A percentile compares a stretch with the other conserved stretches of the same genome.
These are phyloP conservation scores for Sisymbrium irio DNA, from an alignment of 345 rosid species.

Conservation along the genomic window DNA sequence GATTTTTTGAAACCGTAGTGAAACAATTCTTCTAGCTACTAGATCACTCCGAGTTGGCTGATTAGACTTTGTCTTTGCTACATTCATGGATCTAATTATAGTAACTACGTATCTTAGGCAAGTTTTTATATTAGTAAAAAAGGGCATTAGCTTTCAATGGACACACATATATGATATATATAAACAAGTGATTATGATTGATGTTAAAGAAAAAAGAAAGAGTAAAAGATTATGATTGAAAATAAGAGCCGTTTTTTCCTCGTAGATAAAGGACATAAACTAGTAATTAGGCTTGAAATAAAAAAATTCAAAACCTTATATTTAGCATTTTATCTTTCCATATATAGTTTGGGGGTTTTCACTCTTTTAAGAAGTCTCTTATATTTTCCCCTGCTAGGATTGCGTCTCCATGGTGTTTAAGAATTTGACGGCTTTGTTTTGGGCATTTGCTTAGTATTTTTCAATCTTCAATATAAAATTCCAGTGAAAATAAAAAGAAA, in stretches of 20 bases:
- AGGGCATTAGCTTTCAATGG: not conserved
- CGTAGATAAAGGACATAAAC: not conserved
- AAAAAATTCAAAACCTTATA: no score
- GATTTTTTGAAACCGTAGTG: not conserved
- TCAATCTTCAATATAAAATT: no score
- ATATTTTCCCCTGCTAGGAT: no score
- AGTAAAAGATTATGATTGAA: not conserved
- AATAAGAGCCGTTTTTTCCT: constrained; percentile 15
- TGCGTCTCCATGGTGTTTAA: no score
- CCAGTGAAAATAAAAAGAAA: not conserved
- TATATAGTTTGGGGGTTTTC: no score
- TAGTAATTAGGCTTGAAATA: no score
- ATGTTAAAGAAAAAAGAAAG: not conserved
- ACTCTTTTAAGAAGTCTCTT: no score
- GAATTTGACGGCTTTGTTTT: no score
- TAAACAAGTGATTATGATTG: not conserved
- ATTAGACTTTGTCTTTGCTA: not conserved
- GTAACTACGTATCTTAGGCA: not conserved
- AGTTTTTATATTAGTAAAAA: not conserved
- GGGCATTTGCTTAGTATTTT: no score
- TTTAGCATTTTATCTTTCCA: no score
- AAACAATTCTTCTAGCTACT: not conserved
- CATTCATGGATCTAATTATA: not conserved
- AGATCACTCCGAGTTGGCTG: not conserved
- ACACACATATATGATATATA: not conserved